These are phyloP conservation scores for Pythium brassicae DNA, from an alignment of 352 stramenopile genomes.

Conservation along the genomic window DNA sequence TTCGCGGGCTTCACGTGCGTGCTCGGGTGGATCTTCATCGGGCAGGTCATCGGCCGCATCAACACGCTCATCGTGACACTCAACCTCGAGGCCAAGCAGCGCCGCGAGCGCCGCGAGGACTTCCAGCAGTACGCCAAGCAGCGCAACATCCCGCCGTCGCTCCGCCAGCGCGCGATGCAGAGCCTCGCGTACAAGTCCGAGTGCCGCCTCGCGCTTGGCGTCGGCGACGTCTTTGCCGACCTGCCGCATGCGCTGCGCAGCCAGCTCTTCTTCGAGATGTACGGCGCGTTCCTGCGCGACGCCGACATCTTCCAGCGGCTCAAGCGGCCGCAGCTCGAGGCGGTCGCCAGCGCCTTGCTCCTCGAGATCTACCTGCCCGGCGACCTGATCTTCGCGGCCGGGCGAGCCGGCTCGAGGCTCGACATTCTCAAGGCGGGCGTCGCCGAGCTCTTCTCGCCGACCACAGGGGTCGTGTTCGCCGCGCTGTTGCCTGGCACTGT, in stretches of 20 bases:
- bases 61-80: conserved; percentile 67
- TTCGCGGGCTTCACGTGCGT: conserved; percentile 63
- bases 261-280: conserved; percentile 56
- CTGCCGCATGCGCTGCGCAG: conserved; percentile 31
- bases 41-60: conserved; percentile 66
- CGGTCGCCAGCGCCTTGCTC: conserved; percentile 35
- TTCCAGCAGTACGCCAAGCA: conserved; percentile 72
- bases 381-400: conserved; percentile 55
- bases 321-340: conserved; percentile 41
- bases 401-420: conserved; percentile 31
- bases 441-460: conserved; percentile 38
- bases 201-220: conserved; percentile 34
- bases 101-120: conserved; percentile 43
- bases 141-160: conserved; percentile 27
- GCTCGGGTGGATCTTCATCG: conserved; percentile 74
- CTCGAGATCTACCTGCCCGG: conserved; percentile 63
- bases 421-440: conserved; percentile 47
- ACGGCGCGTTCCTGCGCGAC: conserved; percentile 24
- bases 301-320: conserved; percentile 35
- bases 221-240: conserved; percentile 38
- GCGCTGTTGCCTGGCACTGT: conserved; percentile 24
- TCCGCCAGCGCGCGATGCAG: conserved; percentile 46
- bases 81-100: conserved; percentile 51
- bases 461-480: conserved; percentile 34
- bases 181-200: conserved; percentile 51